Evolutionary conservation across 164 flowering plant species (phyloP), one percentile per base, ranked within the genome.

Genomic region (Hamamelis virginiana): DNA sequence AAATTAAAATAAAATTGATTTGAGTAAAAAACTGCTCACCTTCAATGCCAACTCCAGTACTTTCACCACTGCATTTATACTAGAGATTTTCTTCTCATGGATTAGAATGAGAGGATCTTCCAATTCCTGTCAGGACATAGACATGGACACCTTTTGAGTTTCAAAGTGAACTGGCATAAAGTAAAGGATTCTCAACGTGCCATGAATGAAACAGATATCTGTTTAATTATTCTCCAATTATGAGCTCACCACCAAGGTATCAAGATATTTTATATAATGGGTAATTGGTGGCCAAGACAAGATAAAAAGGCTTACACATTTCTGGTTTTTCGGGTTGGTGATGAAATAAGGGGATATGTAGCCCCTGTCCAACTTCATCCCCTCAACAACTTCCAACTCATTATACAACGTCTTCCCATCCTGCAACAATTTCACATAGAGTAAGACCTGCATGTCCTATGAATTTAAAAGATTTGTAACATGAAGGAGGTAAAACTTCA

Each of bases 361-460:
- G 14, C 98, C 98, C 77, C 97, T 89, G 69, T 94, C 98, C 53
- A 94, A 78, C 81, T 94, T 94, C 98, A 94, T 94, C 45, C 98
- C 98, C 79, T 94, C 98, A 65, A 94, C 98, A 80, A 94, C 98
- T 80, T 94, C 97, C 72, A 94, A 74, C 72, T 94, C 98, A 76
- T 94, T 94, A 58, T 80, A 78, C 62, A 94, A 68, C 59, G 97
- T 94, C 71, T 94, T 94, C 15, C 98, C 98, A 85, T 94, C 98
- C 98, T 94, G 80, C 67, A 85, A 70, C 15, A 65, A 27, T 55
- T 55, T 19, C 59, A 18, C 8, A 11, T 25, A 26, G 53, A 53
- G n/a, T 48, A 43, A 48, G 57, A 26, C 10, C n/a, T 22, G 55
- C 0, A 59, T 9, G n/a, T 56, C 48, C 21, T 57, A 21, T 22